A percentile compares a stretch with the other conserved stretches of the same genome.
phyloP scores from a whole-genome alignment of 257 asterid species.

The Ligustrum vulgare region DNA sequence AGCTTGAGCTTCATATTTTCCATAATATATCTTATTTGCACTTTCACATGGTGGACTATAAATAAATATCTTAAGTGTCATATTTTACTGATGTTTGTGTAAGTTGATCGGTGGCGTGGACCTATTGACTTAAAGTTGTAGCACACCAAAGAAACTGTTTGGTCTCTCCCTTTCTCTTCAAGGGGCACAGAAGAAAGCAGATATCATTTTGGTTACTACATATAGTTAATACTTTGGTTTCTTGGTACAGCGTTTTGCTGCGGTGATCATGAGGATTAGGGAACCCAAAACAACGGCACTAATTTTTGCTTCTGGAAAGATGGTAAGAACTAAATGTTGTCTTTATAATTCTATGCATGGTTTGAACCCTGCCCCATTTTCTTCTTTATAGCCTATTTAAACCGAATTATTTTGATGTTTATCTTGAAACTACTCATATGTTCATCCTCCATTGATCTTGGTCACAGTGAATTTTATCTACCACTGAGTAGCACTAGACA shows the following conservation, averaged over 20 bases:
- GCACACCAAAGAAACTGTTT: background rate
- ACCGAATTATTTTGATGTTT: background rate
- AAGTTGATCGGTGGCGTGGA: no score
- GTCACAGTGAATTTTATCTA: background rate
- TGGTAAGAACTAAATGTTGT: constrained; percentile 41
- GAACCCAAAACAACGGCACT: constrained; percentile 49
- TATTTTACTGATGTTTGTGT: no score
- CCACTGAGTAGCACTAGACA: background rate
- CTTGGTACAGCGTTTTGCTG: constrained; percentile 58
- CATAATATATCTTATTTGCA: no score
- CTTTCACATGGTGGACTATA: no score
- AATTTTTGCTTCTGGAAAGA: constrained; percentile 49
- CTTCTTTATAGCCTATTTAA: background rate
- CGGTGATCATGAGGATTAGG: constrained; percentile 50
- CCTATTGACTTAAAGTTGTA: background rate
- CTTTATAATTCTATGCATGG: background rate
- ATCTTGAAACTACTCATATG: background rate
- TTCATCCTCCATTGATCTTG: background rate
- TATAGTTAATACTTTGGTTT: constrained; percentile 19
- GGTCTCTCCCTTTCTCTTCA: background rate
- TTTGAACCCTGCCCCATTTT: constrained; percentile 9
- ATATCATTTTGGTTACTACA: background rate
- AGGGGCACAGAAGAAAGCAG: background rate
- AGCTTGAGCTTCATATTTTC: no score
- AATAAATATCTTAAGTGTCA: no score